phyloP scores from a whole-genome alignment of 306 rosid genomes.

The Carpinus viminea region DNA sequence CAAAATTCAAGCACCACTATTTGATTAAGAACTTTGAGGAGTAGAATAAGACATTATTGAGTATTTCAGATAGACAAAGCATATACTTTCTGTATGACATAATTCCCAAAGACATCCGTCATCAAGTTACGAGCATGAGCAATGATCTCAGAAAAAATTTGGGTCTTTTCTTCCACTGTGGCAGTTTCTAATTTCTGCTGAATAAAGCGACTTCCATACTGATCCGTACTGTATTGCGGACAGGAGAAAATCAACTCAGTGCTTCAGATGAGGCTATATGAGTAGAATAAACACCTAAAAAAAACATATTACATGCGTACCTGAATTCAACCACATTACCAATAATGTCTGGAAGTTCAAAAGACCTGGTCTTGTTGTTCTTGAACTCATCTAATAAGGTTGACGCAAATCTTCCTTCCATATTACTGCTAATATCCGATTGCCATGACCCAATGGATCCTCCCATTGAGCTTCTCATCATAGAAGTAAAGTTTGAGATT shows the following conservation, averaged over 20 bases:
- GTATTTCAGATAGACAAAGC: slow-evolving; percentile 27
- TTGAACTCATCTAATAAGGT: slow-evolving; percentile 90
- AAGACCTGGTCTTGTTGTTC: slow-evolving; percentile 79
- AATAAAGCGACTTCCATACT: slow-evolving; percentile 98
- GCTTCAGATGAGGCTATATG: slow-evolving; percentile 20
- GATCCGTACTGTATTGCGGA: slow-evolving; percentile 80
- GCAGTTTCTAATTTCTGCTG: slow-evolving; percentile 95
- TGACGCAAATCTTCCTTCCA: slow-evolving; percentile 60
- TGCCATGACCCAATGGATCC: slow-evolving; percentile 61
- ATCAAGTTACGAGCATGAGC: slow-evolving; percentile 88
- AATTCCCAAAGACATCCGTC: slow-evolving; percentile 97
- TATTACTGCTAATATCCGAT: slow-evolving; percentile 57
- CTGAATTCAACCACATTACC: slow-evolving; percentile 88
- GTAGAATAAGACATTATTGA: slow-evolving; percentile 12
- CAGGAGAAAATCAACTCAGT: slow-evolving; percentile 30
- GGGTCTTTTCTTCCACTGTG: slow-evolving; percentile 68
- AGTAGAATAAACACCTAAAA: slow-evolving; percentile 23
- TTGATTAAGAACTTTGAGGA: slow-evolving; percentile 21
- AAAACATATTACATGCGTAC: slow-evolving; percentile 37
- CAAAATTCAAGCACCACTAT: slow-evolving; percentile 38
- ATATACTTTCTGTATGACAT: slow-evolving; percentile 91
- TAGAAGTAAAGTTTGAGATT: slow-evolving; percentile 47
- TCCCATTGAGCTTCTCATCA: slow-evolving; percentile 69
- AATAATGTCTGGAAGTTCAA: slow-evolving; percentile 83
- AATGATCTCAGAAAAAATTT: slow-evolving; percentile 84